phyloP scores from a whole-genome alignment of 78 protist species.

The Guillardia theta region DNA sequence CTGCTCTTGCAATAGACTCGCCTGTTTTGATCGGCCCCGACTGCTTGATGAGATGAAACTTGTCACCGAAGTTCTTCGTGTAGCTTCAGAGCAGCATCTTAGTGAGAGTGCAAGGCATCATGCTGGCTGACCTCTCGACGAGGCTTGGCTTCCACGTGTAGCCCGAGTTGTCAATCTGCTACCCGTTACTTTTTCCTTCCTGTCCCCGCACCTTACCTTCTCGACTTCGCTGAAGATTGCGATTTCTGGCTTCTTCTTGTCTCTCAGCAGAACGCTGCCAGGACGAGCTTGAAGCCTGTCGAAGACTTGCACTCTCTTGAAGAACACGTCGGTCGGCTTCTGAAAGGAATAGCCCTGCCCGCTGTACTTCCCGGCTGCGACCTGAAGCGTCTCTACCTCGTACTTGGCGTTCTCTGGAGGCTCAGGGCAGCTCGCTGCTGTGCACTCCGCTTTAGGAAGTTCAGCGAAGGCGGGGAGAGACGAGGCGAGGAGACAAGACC shows the following conservation, averaged over 20 bases:
- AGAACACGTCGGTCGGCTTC: background rate
- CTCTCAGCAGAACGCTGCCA: background rate
- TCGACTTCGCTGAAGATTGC: background rate
- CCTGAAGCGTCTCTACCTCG: no score
- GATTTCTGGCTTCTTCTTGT: background rate
- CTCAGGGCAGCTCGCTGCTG: no score
- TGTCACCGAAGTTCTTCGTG: conserved; percentile 24
- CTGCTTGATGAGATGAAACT: background rate
- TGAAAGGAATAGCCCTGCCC: background rate
- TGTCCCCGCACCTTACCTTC: background rate
- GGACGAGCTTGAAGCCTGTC: background rate
- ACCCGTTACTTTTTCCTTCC: background rate
- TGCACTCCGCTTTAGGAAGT: no score
- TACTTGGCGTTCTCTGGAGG: no score
- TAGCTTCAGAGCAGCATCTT: no score
- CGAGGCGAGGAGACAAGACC: no score
- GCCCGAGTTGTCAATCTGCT: background rate
- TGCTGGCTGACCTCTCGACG: no score
- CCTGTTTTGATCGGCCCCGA: background rate
- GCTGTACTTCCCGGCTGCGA: no score
- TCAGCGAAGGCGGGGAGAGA: no score
- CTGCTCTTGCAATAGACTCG: no score
- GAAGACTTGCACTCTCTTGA: background rate
- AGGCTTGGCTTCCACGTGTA: background rate
- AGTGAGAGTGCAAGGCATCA: no score